Conservation (phyloP, 345 rosid species). For the Pugionium cornutum region DNA sequence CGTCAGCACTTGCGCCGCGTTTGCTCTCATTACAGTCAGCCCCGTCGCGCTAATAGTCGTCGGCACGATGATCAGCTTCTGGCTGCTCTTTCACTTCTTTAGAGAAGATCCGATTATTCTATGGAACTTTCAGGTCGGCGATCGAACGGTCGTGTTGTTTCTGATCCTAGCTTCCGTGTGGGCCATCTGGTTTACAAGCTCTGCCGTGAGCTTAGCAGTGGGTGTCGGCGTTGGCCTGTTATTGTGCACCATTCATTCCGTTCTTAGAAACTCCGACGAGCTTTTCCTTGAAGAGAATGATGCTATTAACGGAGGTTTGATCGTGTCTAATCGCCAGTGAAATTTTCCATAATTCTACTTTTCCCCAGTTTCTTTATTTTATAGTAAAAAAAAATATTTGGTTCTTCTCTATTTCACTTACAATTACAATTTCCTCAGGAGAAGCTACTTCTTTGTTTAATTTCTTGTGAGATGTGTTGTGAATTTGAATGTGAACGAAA, state of each 20-base stretch:
- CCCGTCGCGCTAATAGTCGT: constrained; percentile 47
- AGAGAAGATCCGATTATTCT: constrained; percentile 55
- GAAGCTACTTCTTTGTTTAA: constrained; percentile 19
- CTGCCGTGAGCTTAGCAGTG: constrained; percentile 35
- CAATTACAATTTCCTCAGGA: not conserved
- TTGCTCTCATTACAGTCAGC: constrained; percentile 36
- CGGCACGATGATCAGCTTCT: constrained; percentile 41
- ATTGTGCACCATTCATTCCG: constrained; percentile 39
- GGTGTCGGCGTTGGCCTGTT: constrained; percentile 43
- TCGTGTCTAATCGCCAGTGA: constrained; percentile 32
- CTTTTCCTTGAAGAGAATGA: constrained; percentile 41
- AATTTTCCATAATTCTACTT: not conserved
- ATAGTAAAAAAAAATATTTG: too few relatives aligned
- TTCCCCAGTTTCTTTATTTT: not conserved
- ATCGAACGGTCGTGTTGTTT: constrained; percentile 37
- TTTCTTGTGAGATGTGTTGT: constrained; percentile 17
- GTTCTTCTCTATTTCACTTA: too few relatives aligned
- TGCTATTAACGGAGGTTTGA: constrained; percentile 40
- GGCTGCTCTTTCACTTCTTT: constrained; percentile 50
- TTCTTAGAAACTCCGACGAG: constrained; percentile 41
- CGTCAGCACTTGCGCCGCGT: constrained; percentile 36
- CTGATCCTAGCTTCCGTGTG: constrained; percentile 41
- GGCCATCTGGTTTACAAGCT: constrained; percentile 47
- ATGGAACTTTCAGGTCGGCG: constrained; percentile 43
- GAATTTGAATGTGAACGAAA: constrained; percentile 9